These are phyloP conservation scores for Tuber umbilicatum DNA, from an alignment of 495 filamentous ascomycete species.

Conservation along the genomic window DNA sequence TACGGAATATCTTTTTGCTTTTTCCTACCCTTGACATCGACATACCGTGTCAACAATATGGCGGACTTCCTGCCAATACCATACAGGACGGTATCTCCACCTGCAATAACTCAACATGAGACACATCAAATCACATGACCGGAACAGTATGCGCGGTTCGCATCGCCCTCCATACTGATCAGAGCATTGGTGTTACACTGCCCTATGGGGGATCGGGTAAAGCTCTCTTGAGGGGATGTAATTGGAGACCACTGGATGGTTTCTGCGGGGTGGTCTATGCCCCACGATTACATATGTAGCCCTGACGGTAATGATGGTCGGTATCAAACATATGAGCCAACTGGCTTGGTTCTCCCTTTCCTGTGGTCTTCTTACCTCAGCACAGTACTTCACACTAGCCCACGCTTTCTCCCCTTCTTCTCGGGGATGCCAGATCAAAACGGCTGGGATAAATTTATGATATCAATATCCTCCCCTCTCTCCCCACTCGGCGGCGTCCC, in stretches of 20 bases:
- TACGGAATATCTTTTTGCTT: neutral
- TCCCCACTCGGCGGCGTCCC: neutral
- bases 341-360: neutral
- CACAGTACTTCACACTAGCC: neutral
- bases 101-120: neutral
- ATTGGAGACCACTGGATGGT: neutral
- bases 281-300: neutral
- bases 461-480: neutral
- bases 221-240: neutral
- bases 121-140: constrained; percentile 3
- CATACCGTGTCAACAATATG: neutral
- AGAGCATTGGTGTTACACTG: neutral
- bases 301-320: neutral
- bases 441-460: no score
- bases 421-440: no score
- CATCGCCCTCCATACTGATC: neutral
- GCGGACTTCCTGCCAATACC: neutral
- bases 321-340: neutral
- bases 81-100: neutral
- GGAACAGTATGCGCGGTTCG: neutral
- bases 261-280: neutral
- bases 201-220: neutral
- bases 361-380: neutral
- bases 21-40: neutral
- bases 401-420: neutral